phyloP scores from a whole-genome alignment of 2,329 filamentous ascomycete genomes.

The Fusarium staphyleae region DNA sequence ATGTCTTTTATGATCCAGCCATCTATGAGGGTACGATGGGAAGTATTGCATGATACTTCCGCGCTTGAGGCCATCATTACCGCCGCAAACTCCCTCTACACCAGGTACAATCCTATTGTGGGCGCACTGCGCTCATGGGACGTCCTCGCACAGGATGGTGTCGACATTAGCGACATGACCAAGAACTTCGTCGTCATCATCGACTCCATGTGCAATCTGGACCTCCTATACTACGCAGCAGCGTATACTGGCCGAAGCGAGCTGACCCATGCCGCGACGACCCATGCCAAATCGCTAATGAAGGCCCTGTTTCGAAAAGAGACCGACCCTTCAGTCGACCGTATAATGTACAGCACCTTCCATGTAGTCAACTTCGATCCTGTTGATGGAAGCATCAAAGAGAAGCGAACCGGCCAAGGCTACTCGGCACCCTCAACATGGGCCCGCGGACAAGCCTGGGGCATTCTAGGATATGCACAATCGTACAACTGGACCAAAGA shows the following conservation, averaged over 20 bases:
- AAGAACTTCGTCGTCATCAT: conserved; percentile 52
- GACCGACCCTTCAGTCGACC: conserved; percentile 11
- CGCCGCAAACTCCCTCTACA: conserved; percentile 54
- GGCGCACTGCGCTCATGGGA: conserved; percentile 60
- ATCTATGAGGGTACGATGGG: conserved; percentile 56
- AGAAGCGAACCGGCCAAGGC: conserved; percentile 57
- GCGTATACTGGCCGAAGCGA: conserved; percentile 40
- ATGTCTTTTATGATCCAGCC: conserved; percentile 62
- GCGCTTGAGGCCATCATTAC: conserved; percentile 51
- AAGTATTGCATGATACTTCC: conserved; percentile 49
- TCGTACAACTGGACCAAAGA: conserved; percentile 58
- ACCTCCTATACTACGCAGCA: conserved; percentile 48
- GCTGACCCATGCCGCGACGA: conserved; percentile 42
- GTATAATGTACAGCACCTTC: conserved; percentile 46
- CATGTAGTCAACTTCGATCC: conserved; percentile 60
- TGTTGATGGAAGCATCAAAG: conserved; percentile 50
- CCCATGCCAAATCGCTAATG: conserved; percentile 52
- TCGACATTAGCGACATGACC: conserved; percentile 42
- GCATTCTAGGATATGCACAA: conserved; percentile 58
- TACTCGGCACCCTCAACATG: conserved; percentile 56
- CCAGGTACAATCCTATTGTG: conserved; percentile 51
- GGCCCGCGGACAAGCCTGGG: conserved; percentile 61
- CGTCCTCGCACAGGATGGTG: conserved; percentile 41
- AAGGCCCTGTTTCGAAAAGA: conserved; percentile 52
- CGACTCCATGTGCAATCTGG: conserved; percentile 52